Percentiles rank a stretch among this genome's conserved stretches.
phyloP scores from a whole-genome alignment of 2,329 filamentous ascomycete species.

The Colletotrichum chrysophilum region DNA sequence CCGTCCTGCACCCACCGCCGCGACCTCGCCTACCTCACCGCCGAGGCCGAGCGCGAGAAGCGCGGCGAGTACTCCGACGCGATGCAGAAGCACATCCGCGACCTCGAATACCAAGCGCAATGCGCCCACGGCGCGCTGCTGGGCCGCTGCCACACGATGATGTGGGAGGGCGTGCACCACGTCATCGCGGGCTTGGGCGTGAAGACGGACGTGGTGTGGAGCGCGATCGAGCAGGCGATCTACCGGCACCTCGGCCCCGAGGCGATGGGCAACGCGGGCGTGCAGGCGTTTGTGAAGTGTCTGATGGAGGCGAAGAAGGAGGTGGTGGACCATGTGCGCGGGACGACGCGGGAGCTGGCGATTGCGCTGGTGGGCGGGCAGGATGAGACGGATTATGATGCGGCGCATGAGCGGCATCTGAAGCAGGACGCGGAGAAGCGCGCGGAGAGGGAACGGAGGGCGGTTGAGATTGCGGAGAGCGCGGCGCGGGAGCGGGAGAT shows the following conservation, averaged over 20 bases:
- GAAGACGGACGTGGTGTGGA: background rate
- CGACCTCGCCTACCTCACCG: background rate
- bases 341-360: background rate
- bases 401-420: background rate
- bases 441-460: background rate
- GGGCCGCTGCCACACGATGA: background rate
- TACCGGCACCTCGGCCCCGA: background rate
- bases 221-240: constrained; percentile 2
- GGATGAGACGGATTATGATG: background rate
- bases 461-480: background rate
- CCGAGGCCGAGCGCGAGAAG: background rate
- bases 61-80: background rate
- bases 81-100: background rate
- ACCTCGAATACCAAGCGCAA: background rate
- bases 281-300: background rate
- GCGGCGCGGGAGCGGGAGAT: background rate
- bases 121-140: background rate
- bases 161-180: constrained; percentile 5
- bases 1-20: background rate
- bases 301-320: background rate
- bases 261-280: background rate
- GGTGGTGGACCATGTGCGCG: background rate
- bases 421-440: background rate
- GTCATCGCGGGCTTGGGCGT: background rate
- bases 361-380: constrained; percentile 4